A percentile compares a stretch with the other conserved stretches of the same genome.
Conservation (phyloP, 2,329 filamentous ascomycete species). For the Pseudocercospora pini-densiflorae region DNA sequence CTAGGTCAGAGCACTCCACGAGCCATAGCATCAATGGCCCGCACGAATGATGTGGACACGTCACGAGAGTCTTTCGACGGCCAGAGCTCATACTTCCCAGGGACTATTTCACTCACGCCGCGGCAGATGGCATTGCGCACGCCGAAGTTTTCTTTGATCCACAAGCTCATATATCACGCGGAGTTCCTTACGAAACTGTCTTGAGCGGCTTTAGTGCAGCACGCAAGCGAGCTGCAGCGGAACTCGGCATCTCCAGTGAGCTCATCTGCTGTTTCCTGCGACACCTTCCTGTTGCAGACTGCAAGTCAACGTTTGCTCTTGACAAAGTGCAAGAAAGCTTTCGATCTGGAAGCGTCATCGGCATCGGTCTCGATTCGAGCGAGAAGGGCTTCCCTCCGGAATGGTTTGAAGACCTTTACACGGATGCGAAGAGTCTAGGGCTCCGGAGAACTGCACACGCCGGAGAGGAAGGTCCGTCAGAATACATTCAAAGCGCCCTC, state of each 20-base stretch:
- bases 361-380: conserved; percentile 71
- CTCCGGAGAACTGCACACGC: conserved; percentile 73
- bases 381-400: conserved; percentile 51
- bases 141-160: conserved; percentile 83
- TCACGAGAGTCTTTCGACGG: not conserved
- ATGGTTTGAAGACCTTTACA: conserved; percentile 66
- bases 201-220: conserved; percentile 67
- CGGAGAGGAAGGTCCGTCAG: conserved; percentile 73
- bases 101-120: conserved; percentile 69
- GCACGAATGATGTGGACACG: not conserved
- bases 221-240: conserved; percentile 61
- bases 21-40: not conserved
- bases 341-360: conserved; percentile 54
- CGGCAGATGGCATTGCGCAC: conserved; percentile 70
- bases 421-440: conserved; percentile 55
- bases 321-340: conserved; percentile 51
- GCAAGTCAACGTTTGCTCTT: conserved; percentile 52
- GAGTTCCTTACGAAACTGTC: conserved; percentile 66
- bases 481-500: conserved; percentile 68
- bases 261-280: conserved; percentile 75
- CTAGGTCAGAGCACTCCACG: not conserved
- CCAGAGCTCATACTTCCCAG: not conserved
- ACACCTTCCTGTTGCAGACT: conserved; percentile 67
- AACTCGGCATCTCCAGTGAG: conserved; percentile 68
- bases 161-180: conserved; percentile 70